These are phyloP conservation scores for Lactifluus echinatus DNA, from an alignment of 768 basidiomycete genomes.

Conservation along the genomic window DNA sequence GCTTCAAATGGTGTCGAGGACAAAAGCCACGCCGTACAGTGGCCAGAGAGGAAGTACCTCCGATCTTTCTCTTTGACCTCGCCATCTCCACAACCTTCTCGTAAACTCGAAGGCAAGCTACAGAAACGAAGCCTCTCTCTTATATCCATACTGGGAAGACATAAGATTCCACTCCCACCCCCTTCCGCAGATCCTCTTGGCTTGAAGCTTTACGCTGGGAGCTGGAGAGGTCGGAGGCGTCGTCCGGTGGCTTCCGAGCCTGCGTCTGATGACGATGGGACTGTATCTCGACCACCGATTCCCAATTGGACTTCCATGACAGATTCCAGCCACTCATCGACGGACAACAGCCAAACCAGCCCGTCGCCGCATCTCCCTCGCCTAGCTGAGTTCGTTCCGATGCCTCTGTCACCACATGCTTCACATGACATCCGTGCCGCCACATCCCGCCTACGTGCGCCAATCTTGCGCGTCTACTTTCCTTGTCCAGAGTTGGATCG, in stretches of 20 bases:
- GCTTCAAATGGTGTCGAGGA: slow-evolving; percentile 10
- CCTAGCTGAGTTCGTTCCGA: slow-evolving; percentile 21
- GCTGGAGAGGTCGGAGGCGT: slow-evolving; percentile 37
- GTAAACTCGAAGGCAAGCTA: slow-evolving; percentile 1
- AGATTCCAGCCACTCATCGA: slow-evolving; percentile 14
- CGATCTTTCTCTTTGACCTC: background rate
- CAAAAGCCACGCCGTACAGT: background rate
- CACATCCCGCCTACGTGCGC: slow-evolving; percentile 55
- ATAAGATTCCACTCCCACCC: slow-evolving; percentile 33
- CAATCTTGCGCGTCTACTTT: slow-evolving; percentile 65
- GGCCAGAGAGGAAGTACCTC: background rate
- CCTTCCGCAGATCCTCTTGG: slow-evolving; percentile 39
- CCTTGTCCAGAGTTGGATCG: slow-evolving; percentile 52
- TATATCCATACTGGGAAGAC: slow-evolving; percentile 34
- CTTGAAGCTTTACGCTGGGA: slow-evolving; percentile 37
- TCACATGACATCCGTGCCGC: slow-evolving; percentile 60
- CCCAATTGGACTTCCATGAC: background rate
- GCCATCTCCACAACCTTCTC: background rate
- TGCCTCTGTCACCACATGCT: slow-evolving; percentile 18
- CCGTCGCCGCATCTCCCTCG: slow-evolving; percentile 23
- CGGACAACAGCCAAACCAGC: slow-evolving; percentile 13
- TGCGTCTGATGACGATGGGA: slow-evolving; percentile 2
- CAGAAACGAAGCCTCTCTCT: slow-evolving; percentile 13
- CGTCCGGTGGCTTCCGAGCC: background rate
- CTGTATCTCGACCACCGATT: background rate